Conservation (phyloP, 2,329 filamentous ascomycete species). For the Colletotrichum liriopes region DNA sequence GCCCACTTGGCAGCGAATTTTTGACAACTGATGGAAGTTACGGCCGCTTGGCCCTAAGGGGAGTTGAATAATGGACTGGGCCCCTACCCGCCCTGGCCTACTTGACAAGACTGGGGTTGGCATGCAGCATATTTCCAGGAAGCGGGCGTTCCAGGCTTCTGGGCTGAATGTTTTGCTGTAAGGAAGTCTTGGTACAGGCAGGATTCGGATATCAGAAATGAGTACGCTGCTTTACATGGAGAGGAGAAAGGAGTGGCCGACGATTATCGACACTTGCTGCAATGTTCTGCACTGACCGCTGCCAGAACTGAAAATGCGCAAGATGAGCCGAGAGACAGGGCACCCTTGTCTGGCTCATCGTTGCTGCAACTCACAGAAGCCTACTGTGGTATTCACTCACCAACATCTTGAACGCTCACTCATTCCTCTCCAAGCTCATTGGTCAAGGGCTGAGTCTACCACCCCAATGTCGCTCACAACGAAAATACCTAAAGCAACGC, state of each 20-base stretch:
- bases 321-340: not conserved
- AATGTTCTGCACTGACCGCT: not conserved
- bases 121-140: slow-evolving; percentile 20
- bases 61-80: slow-evolving; percentile 1
- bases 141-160: slow-evolving; percentile 22
- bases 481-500: slow-evolving; percentile 8
- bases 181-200: not conserved
- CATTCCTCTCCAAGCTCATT: slow-evolving; percentile 13
- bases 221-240: not conserved
- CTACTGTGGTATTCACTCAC: not conserved
- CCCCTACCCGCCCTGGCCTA: not conserved
- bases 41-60: slow-evolving; percentile 14
- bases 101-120: slow-evolving; percentile 1
- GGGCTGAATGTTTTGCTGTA: not conserved
- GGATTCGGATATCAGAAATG: not conserved
- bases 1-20: slow-evolving; percentile 11
- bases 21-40: slow-evolving; percentile 34
- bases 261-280: not conserved
- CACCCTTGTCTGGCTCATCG: not conserved
- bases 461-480: not conserved
- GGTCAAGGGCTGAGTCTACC: slow-evolving; percentile 1
- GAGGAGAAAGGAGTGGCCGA: not conserved
- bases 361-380: slow-evolving; percentile 1
- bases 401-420: slow-evolving; percentile 17
- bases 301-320: not conserved